Percentiles rank a stretch among this genome's conserved stretches.
Evolutionary conservation across 352 stramenopile genomes (phyloP).

Genomic region (Phytophthora aleatoria): DNA sequence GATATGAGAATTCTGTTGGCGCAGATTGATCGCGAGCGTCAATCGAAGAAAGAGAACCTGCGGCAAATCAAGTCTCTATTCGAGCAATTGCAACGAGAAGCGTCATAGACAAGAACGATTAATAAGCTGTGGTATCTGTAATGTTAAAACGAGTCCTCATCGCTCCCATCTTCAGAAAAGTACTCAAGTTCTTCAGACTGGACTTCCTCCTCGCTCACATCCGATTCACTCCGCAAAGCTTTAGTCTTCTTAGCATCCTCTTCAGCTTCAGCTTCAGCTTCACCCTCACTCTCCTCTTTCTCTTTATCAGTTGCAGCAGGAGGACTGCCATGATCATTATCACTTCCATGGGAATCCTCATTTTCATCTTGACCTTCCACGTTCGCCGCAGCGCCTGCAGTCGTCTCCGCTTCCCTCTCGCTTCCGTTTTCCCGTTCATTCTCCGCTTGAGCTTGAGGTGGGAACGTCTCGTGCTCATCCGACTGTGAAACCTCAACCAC

Average conservation of each 20-base stretch:
- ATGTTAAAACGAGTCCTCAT: conserved; percentile 83
- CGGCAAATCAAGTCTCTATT: conserved; percentile 80
- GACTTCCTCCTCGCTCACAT: conserved; percentile 69
- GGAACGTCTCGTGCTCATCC: conserved; percentile 23
- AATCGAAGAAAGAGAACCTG: conserved; percentile 73
- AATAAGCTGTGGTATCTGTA: conserved; percentile 1
- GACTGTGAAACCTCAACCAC: conserved; percentile 43
- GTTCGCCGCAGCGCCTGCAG: background rate
- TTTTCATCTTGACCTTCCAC: conserved; percentile 1
- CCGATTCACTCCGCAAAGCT: conserved; percentile 48
- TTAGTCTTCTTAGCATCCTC: conserved; percentile 53
- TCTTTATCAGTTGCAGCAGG: conserved; percentile 1
- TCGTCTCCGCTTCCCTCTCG: background rate
- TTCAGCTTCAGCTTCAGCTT: conserved; percentile 8
- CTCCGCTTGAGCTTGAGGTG: conserved; percentile 3
- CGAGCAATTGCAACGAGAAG: conserved; percentile 68
- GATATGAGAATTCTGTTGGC: conserved; percentile 71
- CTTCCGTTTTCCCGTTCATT: conserved; percentile 11
- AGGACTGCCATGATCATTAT: conserved; percentile 2
- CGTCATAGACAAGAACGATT: conserved; percentile 25
- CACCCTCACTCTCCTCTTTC: conserved; percentile 2
- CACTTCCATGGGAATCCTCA: conserved; percentile 3
- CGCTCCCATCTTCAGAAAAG: conserved; percentile 80
- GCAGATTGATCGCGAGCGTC: conserved; percentile 70
- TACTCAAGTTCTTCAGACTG: conserved; percentile 84